A percentile compares a stretch with the other conserved stretches of the same genome.
Evolutionary conservation across 768 basidiomycete species (phyloP).

Genomic region (Collybia sordida): DNA sequence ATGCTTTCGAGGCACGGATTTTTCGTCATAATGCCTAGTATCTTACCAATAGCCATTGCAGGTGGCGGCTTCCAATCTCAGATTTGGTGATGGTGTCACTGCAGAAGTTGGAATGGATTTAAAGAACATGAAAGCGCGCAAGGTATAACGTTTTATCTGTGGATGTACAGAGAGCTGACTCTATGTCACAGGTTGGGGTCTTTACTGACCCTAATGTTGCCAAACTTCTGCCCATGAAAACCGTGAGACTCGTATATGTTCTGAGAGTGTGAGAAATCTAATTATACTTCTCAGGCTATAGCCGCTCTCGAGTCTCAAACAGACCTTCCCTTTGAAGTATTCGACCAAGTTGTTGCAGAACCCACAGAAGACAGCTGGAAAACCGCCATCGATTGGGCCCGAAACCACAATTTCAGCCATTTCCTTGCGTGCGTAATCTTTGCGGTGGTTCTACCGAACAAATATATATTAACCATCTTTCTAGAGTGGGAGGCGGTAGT

Average conservation of each 20-base stretch:
- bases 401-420: slow-evolving; percentile 87
- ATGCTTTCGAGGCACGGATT: slow-evolving; percentile 78
- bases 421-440: slow-evolving; percentile 72
- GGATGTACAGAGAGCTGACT: slow-evolving; percentile 7
- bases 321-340: slow-evolving; percentile 79
- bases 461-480: slow-evolving; percentile 3
- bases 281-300: slow-evolving; percentile 51
- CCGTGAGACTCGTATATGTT: slow-evolving; percentile 42
- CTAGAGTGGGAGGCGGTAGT: slow-evolving; percentile 87
- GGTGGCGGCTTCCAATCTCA: slow-evolving; percentile 85
- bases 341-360: slow-evolving; percentile 80
- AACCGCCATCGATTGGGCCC: slow-evolving; percentile 85
- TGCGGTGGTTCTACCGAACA: background rate
- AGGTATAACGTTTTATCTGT: slow-evolving; percentile 42
- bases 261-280: background rate
- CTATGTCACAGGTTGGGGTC: slow-evolving; percentile 73
- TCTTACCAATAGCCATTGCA: slow-evolving; percentile 21
- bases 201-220: slow-evolving; percentile 90
- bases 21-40: background rate
- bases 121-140: slow-evolving; percentile 89
- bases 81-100: slow-evolving; percentile 90
- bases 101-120: slow-evolving; percentile 91
- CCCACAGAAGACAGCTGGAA: slow-evolving; percentile 92
- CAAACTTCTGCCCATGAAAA: slow-evolving; percentile 79
- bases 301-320: slow-evolving; percentile 77